Evolutionary conservation across 345 rosid genomes (phyloP).

Genomic region (Murraya paniculata): DNA sequence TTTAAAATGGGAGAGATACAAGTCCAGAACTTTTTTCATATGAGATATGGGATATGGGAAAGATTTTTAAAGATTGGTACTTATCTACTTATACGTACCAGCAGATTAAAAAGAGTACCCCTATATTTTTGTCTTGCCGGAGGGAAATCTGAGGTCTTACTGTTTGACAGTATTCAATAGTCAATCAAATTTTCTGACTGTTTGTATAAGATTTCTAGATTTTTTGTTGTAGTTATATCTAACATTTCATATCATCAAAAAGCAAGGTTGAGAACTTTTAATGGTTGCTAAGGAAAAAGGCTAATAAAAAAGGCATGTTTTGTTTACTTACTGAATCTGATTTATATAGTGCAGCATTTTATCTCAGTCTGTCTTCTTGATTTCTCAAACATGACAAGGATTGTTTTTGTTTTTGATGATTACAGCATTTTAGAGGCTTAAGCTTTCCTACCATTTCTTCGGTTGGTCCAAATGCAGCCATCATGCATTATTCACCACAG

Average conservation of each 20-base stretch:
- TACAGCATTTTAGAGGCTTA: constrained; percentile 90
- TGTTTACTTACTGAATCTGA: background rate
- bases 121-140: background rate
- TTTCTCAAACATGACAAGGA: background rate
- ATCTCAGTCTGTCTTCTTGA: background rate
- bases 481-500: constrained; percentile 80
- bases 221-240: background rate
- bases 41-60: background rate
- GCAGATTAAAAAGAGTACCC: no score
- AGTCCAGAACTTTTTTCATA: background rate
- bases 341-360: background rate
- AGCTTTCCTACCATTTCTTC: constrained; percentile 98
- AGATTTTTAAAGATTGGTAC: background rate
- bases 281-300: background rate
- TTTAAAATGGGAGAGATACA: background rate
- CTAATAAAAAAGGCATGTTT: background rate
- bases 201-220: background rate
- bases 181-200: background rate
- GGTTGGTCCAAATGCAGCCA: constrained; percentile 91
- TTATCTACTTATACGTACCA: no score
- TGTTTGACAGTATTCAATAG: background rate
- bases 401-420: constrained; percentile 14
- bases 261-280: background rate
- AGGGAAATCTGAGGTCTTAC: background rate
- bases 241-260: background rate